Evolutionary conservation across 306 rosid species (phyloP).

Genomic region (Carpinus viminea): DNA sequence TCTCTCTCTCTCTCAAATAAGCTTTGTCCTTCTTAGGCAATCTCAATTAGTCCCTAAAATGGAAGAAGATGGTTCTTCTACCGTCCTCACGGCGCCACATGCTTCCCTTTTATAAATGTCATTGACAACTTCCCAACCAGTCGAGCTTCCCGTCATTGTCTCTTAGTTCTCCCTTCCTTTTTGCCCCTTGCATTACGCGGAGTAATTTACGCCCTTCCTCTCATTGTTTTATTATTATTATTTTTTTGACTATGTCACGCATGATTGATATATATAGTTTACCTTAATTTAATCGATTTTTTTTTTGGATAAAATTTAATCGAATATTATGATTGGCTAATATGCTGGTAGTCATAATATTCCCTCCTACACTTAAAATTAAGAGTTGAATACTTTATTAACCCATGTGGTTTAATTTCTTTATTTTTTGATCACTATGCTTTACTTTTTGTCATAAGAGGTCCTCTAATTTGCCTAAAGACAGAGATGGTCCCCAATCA

Average conservation of each 20-base stretch:
- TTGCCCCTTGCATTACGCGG: slow-evolving; percentile 33
- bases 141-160: slow-evolving; percentile 23
- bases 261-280: no score
- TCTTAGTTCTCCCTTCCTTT: slow-evolving; percentile 3
- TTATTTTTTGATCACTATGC: no score
- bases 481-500: no score
- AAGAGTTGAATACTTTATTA: no score
- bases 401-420: no score
- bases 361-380: no score
- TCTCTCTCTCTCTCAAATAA: slow-evolving; percentile 12
- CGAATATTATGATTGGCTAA: no score
- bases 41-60: slow-evolving; percentile 6
- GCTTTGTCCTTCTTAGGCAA: slow-evolving; percentile 29
- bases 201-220: slow-evolving; percentile 17
- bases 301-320: no score
- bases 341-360: no score
- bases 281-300: neutral
- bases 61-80: slow-evolving; percentile 53
- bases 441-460: no score
- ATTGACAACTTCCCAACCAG: slow-evolving; percentile 19
- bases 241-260: neutral
- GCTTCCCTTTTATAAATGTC: slow-evolving; percentile 41
- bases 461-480: no score
- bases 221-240: neutral
- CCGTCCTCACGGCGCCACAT: neutral